Base-by-base conservation (phyloP, 176 grass and related monocot genomes). In the Panicum miliaceum region DNA sequence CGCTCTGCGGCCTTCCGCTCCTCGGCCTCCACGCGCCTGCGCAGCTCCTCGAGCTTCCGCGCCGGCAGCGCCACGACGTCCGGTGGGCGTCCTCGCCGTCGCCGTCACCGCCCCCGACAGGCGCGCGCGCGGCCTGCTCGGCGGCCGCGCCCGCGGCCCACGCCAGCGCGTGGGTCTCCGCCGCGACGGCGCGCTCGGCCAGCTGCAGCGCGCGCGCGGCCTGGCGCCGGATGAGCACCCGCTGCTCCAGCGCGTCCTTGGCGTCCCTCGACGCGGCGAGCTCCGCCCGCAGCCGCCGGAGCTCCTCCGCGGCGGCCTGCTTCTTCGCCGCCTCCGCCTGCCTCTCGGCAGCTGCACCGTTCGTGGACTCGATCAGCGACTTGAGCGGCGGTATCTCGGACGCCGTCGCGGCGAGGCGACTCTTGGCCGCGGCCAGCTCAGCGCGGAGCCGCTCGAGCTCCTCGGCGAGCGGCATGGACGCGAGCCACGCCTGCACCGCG, bases 361-460 rank as follows among this genome's bases (percentile, higher is more conserved):
- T 35, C 18, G 82, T 86, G 62, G 85, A 90, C 72, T 83, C 82
- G 66, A 90, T 46, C 62, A 40, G 52, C 9, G 54, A 87, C 59
- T 82, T 78, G 27, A 93, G 85, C 4, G 22, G 35, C 27, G 78
- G 47, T 2, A 90, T 70, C 32, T 77, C 78, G 18, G 73, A 86
- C 4, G 59, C 71, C 22, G 73, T 81, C 46, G 86, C 56, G 37
- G 78, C 80, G 61, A 90, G 85, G 43, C 81, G 70, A 62, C 7
- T 66, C 78, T 80, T 86, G 60, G 85, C 79, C 26, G 66, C 76
- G 41, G 85, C 75, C 15, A 88, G 73, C 13, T 85, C 61, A 27
- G 45, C 65, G 9, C 79, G 74, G 54, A 90, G 85, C 32, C 54
- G 45, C 37, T 83, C 82, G 3, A 90, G 85, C 85, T 90, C 88